Evolutionary conservation across 164 flowering plant species (phyloP).

Genomic region (Tinospora cordifolia): DNA sequence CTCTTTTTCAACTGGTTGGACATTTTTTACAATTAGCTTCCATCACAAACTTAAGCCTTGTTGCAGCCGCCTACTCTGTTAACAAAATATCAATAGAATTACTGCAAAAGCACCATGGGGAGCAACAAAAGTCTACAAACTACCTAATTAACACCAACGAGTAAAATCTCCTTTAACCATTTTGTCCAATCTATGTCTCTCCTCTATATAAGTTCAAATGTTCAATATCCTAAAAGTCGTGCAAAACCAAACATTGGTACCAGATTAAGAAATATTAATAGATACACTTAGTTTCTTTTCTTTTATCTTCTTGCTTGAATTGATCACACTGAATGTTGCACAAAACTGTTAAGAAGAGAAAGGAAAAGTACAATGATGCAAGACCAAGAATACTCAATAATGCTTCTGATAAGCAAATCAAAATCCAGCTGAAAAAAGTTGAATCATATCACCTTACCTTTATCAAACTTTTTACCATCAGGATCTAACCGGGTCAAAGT

Average conservation of each 20-base stretch:
- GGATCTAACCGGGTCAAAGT: conserved; percentile 46
- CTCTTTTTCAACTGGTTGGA: no score
- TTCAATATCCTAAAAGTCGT: neutral
- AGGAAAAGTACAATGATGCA: neutral
- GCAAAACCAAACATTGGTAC: neutral
- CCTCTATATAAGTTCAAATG: neutral
- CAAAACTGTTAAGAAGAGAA: neutral
- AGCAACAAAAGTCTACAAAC: no score
- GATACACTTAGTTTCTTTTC: no score
- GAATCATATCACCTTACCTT: conserved; percentile 32
- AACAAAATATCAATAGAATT: neutral
- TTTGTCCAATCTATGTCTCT: neutral
- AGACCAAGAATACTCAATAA: neutral
- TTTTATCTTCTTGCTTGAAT: neutral
- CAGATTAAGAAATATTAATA: no score
- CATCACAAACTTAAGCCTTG: no score
- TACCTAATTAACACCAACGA: no score
- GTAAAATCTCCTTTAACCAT: no score
- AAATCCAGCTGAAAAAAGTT: neutral
- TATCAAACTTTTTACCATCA: conserved; percentile 85
- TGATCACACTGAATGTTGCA: neutral
- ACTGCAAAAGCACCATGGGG: no score
- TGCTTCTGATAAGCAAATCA: neutral
- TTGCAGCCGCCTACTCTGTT: neutral
- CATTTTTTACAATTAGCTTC: no score